Evolutionary conservation across 1,284 basidiomycete species (phyloP).

Genomic region (Leccinum huronense): DNA sequence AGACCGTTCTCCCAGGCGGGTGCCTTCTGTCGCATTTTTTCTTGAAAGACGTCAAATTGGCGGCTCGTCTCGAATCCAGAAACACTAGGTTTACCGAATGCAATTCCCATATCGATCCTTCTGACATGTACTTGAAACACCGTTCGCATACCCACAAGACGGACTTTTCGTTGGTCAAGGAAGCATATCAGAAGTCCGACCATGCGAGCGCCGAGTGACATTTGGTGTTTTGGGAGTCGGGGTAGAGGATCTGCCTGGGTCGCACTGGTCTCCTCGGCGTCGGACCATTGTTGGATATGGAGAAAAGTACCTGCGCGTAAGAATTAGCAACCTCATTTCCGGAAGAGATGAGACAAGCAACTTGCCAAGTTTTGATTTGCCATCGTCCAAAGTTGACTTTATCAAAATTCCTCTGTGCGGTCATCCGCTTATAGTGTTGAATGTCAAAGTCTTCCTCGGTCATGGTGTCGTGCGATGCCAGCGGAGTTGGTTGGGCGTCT

Average conservation of each 20-base stretch:
- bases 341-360: constrained; percentile 17
- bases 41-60: constrained; percentile 39
- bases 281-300: constrained; percentile 73
- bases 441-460: constrained; percentile 71
- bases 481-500: constrained; percentile 5
- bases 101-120: constrained; percentile 66
- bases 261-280: constrained; percentile 47
- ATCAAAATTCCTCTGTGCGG: constrained; percentile 71
- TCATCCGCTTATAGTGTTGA: constrained; percentile 63
- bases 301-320: constrained; percentile 73
- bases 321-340: neutral
- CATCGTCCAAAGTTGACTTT: constrained; percentile 72
- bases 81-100: constrained; percentile 59
- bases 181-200: constrained; percentile 68
- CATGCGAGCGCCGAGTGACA: constrained; percentile 55
- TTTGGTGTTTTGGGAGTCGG: constrained; percentile 45
- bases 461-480: constrained; percentile 32
- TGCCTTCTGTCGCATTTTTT: constrained; percentile 68
- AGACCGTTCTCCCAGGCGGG: constrained; percentile 90
- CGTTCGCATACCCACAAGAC: constrained; percentile 83
- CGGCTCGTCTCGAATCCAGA: constrained; percentile 4
- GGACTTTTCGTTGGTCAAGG: constrained; percentile 47
- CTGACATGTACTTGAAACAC: constrained; percentile 96
- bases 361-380: constrained; percentile 79
- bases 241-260: constrained; percentile 17